Conservation (phyloP, 257 asterid species). For the Linderniella brevidens region DNA sequence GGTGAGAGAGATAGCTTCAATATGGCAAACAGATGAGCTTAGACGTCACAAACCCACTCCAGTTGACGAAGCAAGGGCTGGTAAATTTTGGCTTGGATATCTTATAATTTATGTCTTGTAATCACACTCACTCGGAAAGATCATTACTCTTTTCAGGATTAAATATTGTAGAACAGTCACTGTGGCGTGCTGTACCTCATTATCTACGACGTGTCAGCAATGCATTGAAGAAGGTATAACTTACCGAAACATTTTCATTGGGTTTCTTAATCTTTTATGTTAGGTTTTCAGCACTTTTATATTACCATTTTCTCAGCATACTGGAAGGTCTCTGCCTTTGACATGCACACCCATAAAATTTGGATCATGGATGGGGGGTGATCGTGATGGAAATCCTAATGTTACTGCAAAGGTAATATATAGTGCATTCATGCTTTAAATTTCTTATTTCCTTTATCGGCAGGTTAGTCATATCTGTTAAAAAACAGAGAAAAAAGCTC, state of each 20-base stretch:
- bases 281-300: slow-evolving; percentile 10
- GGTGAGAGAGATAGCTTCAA: slow-evolving; percentile 89
- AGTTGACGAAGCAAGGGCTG: slow-evolving; percentile 98
- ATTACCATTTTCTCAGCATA: slow-evolving; percentile 49
- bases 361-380: slow-evolving; percentile 99
- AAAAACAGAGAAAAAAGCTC: no score
- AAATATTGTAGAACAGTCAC: slow-evolving; percentile 90
- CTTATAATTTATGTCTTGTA: no score
- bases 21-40: slow-evolving; percentile 98
- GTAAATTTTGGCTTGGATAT: slow-evolving; percentile 16
- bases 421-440: background rate
- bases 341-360: slow-evolving; percentile 94
- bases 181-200: slow-evolving; percentile 96
- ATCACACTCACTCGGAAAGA: no score
- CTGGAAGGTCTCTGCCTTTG: slow-evolving; percentile 85
- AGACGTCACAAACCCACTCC: slow-evolving; percentile 98
- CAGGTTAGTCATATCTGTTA: no score
- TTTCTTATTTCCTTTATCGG: no score
- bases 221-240: slow-evolving; percentile 75
- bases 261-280: background rate
- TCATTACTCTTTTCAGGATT: slow-evolving; percentile 39
- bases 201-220: slow-evolving; percentile 90
- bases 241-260: background rate
- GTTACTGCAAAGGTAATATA: slow-evolving; percentile 82
- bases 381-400: slow-evolving; percentile 97